phyloP scores from a whole-genome alignment of 2,329 filamentous ascomycete species.

The Lithohypha guttulata region DNA sequence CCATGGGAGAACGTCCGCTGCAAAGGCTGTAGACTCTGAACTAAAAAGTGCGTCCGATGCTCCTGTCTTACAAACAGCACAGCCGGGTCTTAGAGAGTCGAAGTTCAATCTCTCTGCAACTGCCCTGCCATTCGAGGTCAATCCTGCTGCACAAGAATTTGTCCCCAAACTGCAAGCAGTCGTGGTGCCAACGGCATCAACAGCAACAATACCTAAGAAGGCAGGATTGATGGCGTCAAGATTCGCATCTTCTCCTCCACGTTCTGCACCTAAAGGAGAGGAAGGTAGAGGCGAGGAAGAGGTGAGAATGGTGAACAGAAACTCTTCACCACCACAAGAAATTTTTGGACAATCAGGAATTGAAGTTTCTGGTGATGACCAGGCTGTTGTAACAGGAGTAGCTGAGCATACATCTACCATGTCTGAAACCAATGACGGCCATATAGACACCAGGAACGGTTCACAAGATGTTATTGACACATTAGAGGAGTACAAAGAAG shows the following conservation, averaged over 20 bases:
- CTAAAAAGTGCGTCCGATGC: constrained; percentile 1
- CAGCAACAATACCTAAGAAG: neutral
- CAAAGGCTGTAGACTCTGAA: too few relatives aligned
- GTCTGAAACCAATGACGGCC: neutral
- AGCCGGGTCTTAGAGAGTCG: constrained; percentile 31
- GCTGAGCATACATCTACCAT: neutral
- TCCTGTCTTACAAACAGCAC: constrained; percentile 10
- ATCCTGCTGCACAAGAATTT: constrained; percentile 23
- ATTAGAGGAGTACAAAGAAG: constrained; percentile 29
- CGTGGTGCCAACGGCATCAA: neutral
- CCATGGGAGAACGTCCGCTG: too few relatives aligned
- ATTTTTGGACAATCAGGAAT: constrained; percentile 10
- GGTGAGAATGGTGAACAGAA: neutral
- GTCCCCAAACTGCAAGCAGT: neutral
- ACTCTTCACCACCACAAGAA: neutral
- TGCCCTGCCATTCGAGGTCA: constrained; percentile 56
- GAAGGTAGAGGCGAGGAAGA: too few relatives aligned
- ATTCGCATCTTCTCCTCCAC: constrained; percentile 24
- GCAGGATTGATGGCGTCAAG: constrained; percentile 26
- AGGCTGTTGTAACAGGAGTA: neutral
- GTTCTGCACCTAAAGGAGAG: constrained; percentile 9
- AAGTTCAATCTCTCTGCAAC: constrained; percentile 57
- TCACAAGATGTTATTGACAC: constrained; percentile 20
- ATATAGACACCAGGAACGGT: constrained; percentile 13
- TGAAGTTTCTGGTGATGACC: constrained; percentile 9